Evolutionary conservation across 106 monocot genomes (phyloP).

Genomic region (Alisma plantagoaquatica): DNA sequence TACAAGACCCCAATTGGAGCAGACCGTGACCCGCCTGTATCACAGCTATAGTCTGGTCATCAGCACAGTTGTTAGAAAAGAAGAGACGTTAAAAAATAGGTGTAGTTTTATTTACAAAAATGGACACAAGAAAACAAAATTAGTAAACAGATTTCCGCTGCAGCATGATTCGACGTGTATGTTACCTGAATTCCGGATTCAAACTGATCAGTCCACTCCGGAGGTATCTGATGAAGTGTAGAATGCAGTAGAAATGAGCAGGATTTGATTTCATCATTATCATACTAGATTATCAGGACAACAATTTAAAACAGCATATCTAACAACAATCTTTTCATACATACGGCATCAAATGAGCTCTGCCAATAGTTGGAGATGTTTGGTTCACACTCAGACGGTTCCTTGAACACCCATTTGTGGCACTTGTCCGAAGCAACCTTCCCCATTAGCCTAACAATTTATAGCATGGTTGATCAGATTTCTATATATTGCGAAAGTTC

Average conservation of each 20-base stretch:
- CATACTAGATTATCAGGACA: too few species aligned
- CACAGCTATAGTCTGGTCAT: slow-evolving; percentile 81
- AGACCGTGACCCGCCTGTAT: slow-evolving; percentile 93
- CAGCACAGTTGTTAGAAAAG: slow-evolving; percentile 1
- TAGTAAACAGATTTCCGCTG: too few species aligned
- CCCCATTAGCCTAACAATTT: slow-evolving; percentile 81
- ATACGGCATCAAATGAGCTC: slow-evolving; percentile 94
- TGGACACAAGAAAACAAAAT: too few species aligned
- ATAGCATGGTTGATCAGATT: too few species aligned
- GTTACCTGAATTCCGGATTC: slow-evolving; percentile 80
- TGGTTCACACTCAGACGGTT: slow-evolving; percentile 86
- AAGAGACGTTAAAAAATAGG: too few species aligned
- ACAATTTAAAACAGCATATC: too few species aligned
- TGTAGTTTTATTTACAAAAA: too few species aligned
- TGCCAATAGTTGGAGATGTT: slow-evolving; percentile 98
- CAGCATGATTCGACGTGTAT: too few species aligned
- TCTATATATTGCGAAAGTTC: too few species aligned
- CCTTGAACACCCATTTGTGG: slow-evolving; percentile 98
- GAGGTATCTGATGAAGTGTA: slow-evolving; percentile 57
- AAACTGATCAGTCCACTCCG: slow-evolving; percentile 95
- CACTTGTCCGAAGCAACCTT: slow-evolving; percentile 97
- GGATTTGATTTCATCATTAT: too few species aligned
- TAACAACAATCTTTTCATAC: too few species aligned
- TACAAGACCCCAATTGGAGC: slow-evolving; percentile 83
- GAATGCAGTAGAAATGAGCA: slow-evolving; percentile 8